Evolutionary conservation across 2,329 filamentous ascomycete genomes (phyloP).

Genomic region (Alternaria brassicae): DNA sequence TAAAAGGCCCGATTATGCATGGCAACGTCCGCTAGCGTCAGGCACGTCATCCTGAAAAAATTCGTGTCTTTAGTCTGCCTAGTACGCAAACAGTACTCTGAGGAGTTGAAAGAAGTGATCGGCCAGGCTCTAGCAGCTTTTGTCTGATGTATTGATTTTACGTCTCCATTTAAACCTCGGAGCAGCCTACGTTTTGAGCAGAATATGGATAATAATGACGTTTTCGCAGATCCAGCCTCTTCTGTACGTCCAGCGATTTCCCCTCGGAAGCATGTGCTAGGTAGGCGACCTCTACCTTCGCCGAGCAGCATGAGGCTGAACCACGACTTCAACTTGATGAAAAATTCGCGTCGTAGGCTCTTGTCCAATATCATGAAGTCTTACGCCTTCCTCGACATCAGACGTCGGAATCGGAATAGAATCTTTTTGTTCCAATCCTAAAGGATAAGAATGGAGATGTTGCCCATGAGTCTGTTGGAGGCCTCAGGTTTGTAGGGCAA

Average conservation of each 20-base stretch:
- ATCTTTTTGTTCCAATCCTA: not conserved
- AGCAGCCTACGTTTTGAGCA: not conserved
- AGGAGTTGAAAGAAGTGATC: not conserved
- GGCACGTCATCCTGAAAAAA: not conserved
- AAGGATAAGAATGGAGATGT: no score
- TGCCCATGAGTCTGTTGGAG: no score
- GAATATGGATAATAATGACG: not conserved
- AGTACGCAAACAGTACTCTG: not conserved
- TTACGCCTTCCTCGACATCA: not conserved
- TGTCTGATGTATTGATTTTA: not conserved
- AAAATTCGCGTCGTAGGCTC: not conserved
- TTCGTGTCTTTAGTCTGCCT: not conserved
- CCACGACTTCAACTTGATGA: not conserved
- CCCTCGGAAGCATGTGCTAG: not conserved
- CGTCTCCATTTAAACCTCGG: not conserved
- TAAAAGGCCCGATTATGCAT: constrained; percentile 10
- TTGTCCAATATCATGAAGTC: not conserved
- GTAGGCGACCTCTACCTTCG: not conserved
- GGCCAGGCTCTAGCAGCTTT: not conserved
- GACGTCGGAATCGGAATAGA: not conserved
- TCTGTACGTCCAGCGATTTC: not conserved
- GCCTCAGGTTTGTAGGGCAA: no score
- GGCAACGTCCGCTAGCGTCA: not conserved
- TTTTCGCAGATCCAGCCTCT: not conserved
- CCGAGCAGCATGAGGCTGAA: not conserved